phyloP scores from a whole-genome alignment of 768 basidiomycete genomes.

The Dacryopinax primogenitus region DNA sequence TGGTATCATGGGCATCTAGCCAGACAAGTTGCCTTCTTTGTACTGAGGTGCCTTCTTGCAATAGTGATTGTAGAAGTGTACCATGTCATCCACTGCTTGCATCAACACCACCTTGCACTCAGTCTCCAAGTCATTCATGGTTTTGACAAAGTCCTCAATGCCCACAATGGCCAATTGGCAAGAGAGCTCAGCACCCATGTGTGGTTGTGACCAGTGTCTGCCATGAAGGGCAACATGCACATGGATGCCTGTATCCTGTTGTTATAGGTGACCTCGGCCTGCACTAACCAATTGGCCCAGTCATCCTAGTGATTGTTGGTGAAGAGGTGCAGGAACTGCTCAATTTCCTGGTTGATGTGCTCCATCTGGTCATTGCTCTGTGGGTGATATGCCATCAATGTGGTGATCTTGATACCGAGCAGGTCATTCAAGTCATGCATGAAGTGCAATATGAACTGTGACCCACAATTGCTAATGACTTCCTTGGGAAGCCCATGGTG shows the following conservation, averaged over 20 bases:
- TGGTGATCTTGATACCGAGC: background rate
- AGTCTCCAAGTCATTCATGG: slow-evolving; percentile 18
- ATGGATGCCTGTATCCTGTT: background rate
- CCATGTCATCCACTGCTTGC: slow-evolving; percentile 23
- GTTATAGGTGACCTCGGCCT: slow-evolving; percentile 11
- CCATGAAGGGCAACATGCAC: slow-evolving; percentile 7
- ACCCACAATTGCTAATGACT: background rate
- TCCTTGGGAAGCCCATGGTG: slow-evolving; percentile 5
- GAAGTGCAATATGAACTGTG: background rate
- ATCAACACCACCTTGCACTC: slow-evolving; percentile 15
- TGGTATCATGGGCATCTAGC: slow-evolving; percentile 16
- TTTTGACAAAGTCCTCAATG: slow-evolving; percentile 16
- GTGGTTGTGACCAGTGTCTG: slow-evolving; percentile 1
- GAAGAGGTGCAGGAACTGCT: slow-evolving; percentile 10
- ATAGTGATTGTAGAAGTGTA: slow-evolving; percentile 18
- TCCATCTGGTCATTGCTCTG: slow-evolving; percentile 14
- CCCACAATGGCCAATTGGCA: slow-evolving; percentile 11
- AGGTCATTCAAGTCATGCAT: background rate
- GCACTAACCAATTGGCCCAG: no score
- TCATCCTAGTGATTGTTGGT: background rate
- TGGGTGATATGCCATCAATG: slow-evolving; percentile 9
- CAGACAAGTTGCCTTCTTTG: no score
- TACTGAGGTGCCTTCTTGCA: slow-evolving; percentile 17
- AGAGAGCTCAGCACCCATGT: slow-evolving; percentile 5
- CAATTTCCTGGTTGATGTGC: slow-evolving; percentile 4